Evolutionary conservation across 2,329 filamentous ascomycete species (phyloP), one percentile per base, ranked within the genome.

Genomic region (Clarireedia paspali): DNA sequence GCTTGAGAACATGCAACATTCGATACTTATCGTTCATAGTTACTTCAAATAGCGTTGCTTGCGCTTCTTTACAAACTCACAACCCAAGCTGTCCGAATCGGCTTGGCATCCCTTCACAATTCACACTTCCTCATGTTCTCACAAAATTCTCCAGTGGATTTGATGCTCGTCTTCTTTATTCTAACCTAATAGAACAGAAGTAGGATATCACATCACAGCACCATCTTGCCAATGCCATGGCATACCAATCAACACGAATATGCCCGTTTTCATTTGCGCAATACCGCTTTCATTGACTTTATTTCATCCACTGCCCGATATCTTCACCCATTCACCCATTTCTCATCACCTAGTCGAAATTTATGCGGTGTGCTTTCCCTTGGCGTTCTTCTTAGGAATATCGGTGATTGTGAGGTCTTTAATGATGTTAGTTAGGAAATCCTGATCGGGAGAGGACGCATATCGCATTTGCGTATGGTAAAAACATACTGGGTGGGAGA

Each of bases 401-500:
- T 83, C 80, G 70, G 75, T 74, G 72, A 83, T 81, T 68, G 75
- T 75, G 58, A 83, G 77, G 66, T 75, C 80, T 83, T 62, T 64
- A 57, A 62, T 12, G 10, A 34, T 34, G 30, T 34, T 34, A 34
- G 30, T 34, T 14, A 34, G 10, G 30, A 12, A 34, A 34, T 12
- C 30, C 30, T 34, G 10, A 12, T 34, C 12, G 9, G 4, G 9
- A 34, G 9, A 9, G 12, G 30, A 34, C 30, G 30, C 30, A 34
- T 34, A 12, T 34, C 30, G 7, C 10, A 34, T 34, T 34, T 34
- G 10, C 9, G 4, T 9, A 12, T 34, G 42, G 9, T 15, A 5
- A 24, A 40, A 56, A 79, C 90, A 71, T 91, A 99, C 94, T 89
- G 70, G 94, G 95, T 72, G 94, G 95, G 65, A 99, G 83, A 75